A percentile compares a stretch with the other conserved stretches of the same genome.
Conservation (phyloP, 2,329 filamentous ascomycete genomes). For the Metarhizium rileyi region DNA sequence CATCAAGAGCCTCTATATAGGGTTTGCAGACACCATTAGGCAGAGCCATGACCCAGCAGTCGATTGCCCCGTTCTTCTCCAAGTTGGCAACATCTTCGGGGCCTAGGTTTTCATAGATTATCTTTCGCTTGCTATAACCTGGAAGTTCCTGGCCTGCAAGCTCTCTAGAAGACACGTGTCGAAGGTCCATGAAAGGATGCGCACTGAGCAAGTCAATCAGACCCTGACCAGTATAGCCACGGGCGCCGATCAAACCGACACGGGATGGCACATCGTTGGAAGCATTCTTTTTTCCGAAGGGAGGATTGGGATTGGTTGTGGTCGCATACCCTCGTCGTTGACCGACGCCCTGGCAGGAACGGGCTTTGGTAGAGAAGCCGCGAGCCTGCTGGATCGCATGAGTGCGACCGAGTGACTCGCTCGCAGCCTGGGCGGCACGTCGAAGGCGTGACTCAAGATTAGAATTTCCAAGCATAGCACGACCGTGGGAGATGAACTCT, state of each 20-base stretch:
- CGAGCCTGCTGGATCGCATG: too few relatives aligned
- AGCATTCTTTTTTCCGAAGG: conserved; percentile 77
- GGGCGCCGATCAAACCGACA: conserved; percentile 80
- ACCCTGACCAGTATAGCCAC: conserved; percentile 53
- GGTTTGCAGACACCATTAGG: conserved; percentile 93
- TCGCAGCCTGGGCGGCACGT: too few relatives aligned
- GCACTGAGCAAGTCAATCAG: conserved; percentile 78
- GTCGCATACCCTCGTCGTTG: too few relatives aligned
- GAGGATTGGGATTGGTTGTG: conserved; percentile 39
- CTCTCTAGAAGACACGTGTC: conserved; percentile 88
- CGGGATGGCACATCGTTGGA: conserved; percentile 71
- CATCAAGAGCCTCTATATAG: conserved; percentile 80
- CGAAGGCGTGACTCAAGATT: neutral
- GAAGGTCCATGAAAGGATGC: conserved; percentile 83
- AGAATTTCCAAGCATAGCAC: conserved; percentile 63
- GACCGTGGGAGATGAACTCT: conserved; percentile 74
- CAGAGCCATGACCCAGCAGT: conserved; percentile 98
- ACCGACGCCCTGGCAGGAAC: too few relatives aligned
- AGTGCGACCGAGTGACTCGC: too few relatives aligned
- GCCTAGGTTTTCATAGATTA: conserved; percentile 83
- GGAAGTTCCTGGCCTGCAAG: conserved; percentile 77
- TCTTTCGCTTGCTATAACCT: conserved; percentile 83
- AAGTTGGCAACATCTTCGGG: conserved; percentile 80
- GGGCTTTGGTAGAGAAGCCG: too few relatives aligned
- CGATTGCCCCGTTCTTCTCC: conserved; percentile 75